Conservation (phyloP, 169 alveolate species). For the Plasmodium relictum region DNA sequence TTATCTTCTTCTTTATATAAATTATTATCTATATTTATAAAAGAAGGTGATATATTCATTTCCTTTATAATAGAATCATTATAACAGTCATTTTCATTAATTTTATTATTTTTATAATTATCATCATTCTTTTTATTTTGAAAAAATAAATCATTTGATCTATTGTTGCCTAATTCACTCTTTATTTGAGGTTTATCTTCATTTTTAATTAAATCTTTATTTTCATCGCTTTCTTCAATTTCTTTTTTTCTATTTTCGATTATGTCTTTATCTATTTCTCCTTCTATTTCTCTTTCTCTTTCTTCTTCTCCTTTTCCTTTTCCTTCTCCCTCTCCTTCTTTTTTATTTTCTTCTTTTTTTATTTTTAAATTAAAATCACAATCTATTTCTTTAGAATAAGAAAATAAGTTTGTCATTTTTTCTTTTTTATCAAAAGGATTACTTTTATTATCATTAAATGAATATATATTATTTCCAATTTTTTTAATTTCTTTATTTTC, state of each 20-base stretch:
- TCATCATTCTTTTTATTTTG: background rate
- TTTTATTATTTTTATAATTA: background rate
- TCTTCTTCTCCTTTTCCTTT: background rate
- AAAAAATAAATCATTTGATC: too few relatives aligned
- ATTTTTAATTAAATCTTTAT: too few relatives aligned
- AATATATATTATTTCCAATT: background rate
- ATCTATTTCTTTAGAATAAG: background rate
- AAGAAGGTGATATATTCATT: background rate
- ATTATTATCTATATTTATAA: background rate
- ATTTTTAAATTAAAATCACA: background rate
- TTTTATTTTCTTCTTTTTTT: conserved; percentile 1
- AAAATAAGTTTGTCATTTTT: background rate
- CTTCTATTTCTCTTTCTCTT: background rate
- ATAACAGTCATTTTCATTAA: background rate
- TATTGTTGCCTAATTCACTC: background rate
- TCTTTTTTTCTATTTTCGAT: background rate
- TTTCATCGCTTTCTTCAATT: background rate
- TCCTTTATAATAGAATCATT: background rate
- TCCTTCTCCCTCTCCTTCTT: background rate
- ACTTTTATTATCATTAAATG: background rate
- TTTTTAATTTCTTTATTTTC: background rate
- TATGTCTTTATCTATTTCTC: background rate
- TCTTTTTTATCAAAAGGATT: background rate
- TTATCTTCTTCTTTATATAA: conserved; percentile 3
- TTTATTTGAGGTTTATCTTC: too few relatives aligned